Conservation (phyloP, 164 flowering plant genomes). For the Santalum album region DNA sequence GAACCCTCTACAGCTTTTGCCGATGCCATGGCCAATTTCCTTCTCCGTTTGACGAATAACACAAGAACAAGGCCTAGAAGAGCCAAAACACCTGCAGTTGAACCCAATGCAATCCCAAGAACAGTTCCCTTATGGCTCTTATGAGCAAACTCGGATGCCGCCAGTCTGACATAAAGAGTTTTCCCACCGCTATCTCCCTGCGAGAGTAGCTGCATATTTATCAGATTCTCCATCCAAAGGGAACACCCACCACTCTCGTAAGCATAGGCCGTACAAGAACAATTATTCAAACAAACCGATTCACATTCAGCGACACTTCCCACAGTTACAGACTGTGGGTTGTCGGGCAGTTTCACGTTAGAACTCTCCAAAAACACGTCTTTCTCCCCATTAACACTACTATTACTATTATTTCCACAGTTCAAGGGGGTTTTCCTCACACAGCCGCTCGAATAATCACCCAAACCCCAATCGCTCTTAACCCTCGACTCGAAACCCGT, state of each 20-base stretch:
- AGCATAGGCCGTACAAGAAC: slow-evolving; percentile 42
- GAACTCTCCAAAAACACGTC: slow-evolving; percentile 14
- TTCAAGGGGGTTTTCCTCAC: slow-evolving; percentile 18
- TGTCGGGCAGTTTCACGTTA: slow-evolving; percentile 14
- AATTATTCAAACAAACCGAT: slow-evolving; percentile 21
- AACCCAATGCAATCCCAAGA: slow-evolving; percentile 15
- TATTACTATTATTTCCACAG: slow-evolving; percentile 20
- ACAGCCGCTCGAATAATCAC: slow-evolving; percentile 22
- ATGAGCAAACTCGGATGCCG: slow-evolving; percentile 8
- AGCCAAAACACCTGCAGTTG: slow-evolving; percentile 8
- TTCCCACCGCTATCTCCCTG: slow-evolving; percentile 4
- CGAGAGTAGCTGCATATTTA: slow-evolving; percentile 20
- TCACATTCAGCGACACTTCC: slow-evolving; percentile 17
- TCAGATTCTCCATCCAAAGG: slow-evolving; percentile 24
- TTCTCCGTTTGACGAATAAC: slow-evolving; percentile 12
- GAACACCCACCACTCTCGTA: slow-evolving; percentile 18
- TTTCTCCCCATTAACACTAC: slow-evolving; percentile 2
- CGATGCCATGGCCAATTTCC: too few relatives aligned
- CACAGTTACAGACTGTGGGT: slow-evolving; percentile 8
- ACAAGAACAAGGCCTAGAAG: slow-evolving; percentile 13
- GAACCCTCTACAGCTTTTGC: not conserved
- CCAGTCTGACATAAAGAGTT: slow-evolving; percentile 10
- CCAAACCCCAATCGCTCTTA: slow-evolving; percentile 17
- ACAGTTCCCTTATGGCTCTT: slow-evolving; percentile 8
- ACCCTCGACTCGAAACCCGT: slow-evolving; percentile 22